Percentiles rank a stretch among this genome's conserved stretches.
These are phyloP conservation scores for Dimargaris verticillata DNA, from an alignment of 192 early-diverging fungal species.

Conservation along the genomic window DNA sequence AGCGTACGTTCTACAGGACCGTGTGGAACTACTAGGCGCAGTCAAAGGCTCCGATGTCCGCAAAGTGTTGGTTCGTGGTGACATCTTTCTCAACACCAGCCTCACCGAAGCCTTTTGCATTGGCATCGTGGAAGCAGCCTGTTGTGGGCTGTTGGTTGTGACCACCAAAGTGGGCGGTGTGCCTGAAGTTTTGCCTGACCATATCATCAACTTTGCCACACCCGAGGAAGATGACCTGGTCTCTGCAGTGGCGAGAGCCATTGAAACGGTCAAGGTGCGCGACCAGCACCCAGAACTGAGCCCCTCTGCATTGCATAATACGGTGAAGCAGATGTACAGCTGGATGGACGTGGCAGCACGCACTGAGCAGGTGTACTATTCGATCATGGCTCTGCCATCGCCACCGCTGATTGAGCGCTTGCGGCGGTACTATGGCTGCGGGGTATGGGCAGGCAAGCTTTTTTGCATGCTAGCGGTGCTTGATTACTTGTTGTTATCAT, in stretches of 20 bases:
- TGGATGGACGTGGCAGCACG: conserved; percentile 91
- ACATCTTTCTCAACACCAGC: conserved; percentile 94
- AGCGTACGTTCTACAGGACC: conserved; percentile 76
- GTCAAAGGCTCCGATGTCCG: conserved; percentile 70
- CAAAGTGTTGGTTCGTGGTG: conserved; percentile 75
- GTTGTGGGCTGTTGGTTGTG: conserved; percentile 85
- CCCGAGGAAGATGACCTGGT: conserved; percentile 76
- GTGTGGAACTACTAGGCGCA: conserved; percentile 73
- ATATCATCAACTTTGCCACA: conserved; percentile 83
- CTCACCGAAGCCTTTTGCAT: conserved; percentile 98
- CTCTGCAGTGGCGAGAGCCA: conserved; percentile 47
- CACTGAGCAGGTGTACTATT: conserved; percentile 69
- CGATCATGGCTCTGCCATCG: conserved; percentile 44
- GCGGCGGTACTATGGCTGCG: conserved; percentile 65
- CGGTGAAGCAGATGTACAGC: conserved; percentile 86
- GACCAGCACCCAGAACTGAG: conserved; percentile 36
- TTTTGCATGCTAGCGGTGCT: conserved; percentile 79
- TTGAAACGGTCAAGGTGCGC: conserved; percentile 38
- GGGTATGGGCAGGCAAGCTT: conserved; percentile 77
- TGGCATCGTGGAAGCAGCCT: conserved; percentile 94
- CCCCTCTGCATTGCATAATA: conserved; percentile 54
- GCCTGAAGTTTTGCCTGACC: conserved; percentile 81
- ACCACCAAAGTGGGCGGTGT: conserved; percentile 92
- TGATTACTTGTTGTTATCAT: conserved; percentile 61
- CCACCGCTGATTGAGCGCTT: conserved; percentile 65